Percentiles rank a stretch among this genome's conserved stretches.
Evolutionary conservation across 257 asterid species (phyloP).

Genomic region (Forsythia suspensa): DNA sequence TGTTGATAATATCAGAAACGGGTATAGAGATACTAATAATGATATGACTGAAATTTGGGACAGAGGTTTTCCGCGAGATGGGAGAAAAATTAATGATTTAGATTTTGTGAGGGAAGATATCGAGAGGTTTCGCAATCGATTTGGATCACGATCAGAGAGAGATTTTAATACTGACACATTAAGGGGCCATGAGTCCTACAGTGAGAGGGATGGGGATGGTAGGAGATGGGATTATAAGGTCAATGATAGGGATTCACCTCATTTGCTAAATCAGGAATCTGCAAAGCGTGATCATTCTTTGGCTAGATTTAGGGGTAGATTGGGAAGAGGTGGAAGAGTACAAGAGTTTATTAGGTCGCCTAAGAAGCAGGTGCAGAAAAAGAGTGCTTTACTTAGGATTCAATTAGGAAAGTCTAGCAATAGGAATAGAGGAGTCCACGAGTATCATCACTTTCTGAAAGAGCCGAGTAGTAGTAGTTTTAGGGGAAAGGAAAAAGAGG

Average conservation of each 20-base stretch:
- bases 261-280: conserved; percentile 22
- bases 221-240: conserved; percentile 33
- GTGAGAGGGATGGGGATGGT: conserved; percentile 28
- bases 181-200: conserved; percentile 24
- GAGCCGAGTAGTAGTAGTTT: conserved; percentile 26
- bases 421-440: conserved; percentile 36
- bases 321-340: conserved; percentile 35
- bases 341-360: conserved; percentile 37
- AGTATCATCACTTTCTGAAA: conserved; percentile 25
- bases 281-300: conserved; percentile 30
- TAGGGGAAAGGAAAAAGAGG: conserved; percentile 43
- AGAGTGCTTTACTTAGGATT: conserved; percentile 51
- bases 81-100: conserved; percentile 16
- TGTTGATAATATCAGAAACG: conserved; percentile 4
- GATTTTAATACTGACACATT: neutral
- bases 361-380: conserved; percentile 48
- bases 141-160: neutral
- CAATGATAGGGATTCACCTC: conserved; percentile 29
- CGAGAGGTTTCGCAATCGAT: conserved; percentile 15
- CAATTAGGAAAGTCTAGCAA: conserved; percentile 47
- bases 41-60: conserved; percentile 25
- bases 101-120: conserved; percentile 23
- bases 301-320: conserved; percentile 50
- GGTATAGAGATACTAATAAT: conserved; percentile 5
- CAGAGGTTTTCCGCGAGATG: conserved; percentile 16